Conservation (phyloP, 2,329 filamentous ascomycete species). For the Magnaporthiopsis incrustans region DNA sequence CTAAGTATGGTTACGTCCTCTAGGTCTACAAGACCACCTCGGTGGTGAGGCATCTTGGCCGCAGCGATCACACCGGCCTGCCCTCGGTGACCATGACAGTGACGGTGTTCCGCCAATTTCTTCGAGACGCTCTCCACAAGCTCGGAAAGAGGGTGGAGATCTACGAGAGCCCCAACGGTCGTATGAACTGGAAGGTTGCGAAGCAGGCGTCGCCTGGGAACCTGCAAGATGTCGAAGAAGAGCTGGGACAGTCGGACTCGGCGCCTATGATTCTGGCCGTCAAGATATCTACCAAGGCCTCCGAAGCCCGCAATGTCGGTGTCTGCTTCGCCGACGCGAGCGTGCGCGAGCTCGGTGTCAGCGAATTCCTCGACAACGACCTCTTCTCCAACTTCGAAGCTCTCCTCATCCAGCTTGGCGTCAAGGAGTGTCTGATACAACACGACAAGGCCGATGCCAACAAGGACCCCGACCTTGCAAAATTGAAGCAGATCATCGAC, state of each 20-base stretch:
- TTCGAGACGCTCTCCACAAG: conserved; percentile 87
- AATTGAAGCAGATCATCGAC: conserved; percentile 81
- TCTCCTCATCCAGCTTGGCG: conserved; percentile 88
- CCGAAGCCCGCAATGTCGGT: conserved; percentile 77
- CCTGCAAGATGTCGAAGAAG: conserved; percentile 92
- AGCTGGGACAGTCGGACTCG: conserved; percentile 76
- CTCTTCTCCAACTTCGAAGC: conserved; percentile 97
- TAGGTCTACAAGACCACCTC: conserved; percentile 96
- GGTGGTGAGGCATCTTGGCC: conserved; percentile 82
- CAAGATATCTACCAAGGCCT: conserved; percentile 82
- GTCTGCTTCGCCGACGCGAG: conserved; percentile 98
- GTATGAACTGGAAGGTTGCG: conserved; percentile 84
- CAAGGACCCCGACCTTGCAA: conserved; percentile 81
- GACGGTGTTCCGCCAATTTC: conserved; percentile 91
- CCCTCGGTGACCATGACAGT: conserved; percentile 92
- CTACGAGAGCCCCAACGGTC: conserved; percentile 65
- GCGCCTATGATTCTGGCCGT: conserved; percentile 93
- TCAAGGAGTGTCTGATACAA: conserved; percentile 88
- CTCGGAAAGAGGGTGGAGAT: conserved; percentile 88
- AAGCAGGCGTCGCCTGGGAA: conserved; percentile 96
- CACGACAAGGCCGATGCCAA: conserved; percentile 70
- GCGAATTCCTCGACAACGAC: conserved; percentile 98
- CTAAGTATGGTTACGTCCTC: not conserved
- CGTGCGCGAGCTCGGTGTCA: conserved; percentile 89
- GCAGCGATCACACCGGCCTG: conserved; percentile 73